phyloP scores from a whole-genome alignment of 768 basidiomycete genomes.

The Amylocystis lapponica region DNA sequence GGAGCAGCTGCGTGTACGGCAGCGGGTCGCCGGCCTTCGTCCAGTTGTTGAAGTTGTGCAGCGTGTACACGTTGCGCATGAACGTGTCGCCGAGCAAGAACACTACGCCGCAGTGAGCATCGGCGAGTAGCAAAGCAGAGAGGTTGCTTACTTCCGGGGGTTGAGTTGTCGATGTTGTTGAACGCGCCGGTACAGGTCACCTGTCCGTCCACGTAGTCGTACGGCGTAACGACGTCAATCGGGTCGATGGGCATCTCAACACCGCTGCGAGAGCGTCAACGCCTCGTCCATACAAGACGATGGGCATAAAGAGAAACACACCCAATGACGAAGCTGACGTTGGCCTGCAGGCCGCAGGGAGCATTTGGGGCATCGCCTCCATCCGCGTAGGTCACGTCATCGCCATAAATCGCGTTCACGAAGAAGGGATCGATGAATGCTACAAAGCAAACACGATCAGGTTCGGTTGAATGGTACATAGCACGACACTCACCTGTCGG shows the following conservation, averaged over 20 bases:
- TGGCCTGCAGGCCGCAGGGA: constrained; percentile 4
- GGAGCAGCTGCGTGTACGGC: constrained; percentile 4
- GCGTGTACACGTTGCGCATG: constrained; percentile 16
- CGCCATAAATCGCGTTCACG: constrained; percentile 5
- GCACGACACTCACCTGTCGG: background rate
- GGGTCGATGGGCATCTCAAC: constrained; percentile 4
- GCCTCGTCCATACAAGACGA: background rate
- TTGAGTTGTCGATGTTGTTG: background rate
- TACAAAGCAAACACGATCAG: background rate
- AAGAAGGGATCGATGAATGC: background rate
- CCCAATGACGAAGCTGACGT: constrained; percentile 4
- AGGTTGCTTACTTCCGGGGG: background rate
- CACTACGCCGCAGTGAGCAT: constrained; percentile 2
- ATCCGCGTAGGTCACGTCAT: background rate
- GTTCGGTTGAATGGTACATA: background rate
- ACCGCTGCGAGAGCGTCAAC: background rate
- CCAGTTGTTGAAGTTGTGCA: constrained; percentile 7
- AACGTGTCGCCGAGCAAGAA: constrained; percentile 17
- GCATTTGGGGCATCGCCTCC: background rate
- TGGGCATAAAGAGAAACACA: background rate
- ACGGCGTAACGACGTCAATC: background rate
- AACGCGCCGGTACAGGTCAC: constrained; percentile 1
- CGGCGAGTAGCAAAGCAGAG: background rate
- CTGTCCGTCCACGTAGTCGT: background rate
- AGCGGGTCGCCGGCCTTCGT: background rate